phyloP scores from a whole-genome alignment of 169 alveolate species.

The Eimeria acervulina region DNA sequence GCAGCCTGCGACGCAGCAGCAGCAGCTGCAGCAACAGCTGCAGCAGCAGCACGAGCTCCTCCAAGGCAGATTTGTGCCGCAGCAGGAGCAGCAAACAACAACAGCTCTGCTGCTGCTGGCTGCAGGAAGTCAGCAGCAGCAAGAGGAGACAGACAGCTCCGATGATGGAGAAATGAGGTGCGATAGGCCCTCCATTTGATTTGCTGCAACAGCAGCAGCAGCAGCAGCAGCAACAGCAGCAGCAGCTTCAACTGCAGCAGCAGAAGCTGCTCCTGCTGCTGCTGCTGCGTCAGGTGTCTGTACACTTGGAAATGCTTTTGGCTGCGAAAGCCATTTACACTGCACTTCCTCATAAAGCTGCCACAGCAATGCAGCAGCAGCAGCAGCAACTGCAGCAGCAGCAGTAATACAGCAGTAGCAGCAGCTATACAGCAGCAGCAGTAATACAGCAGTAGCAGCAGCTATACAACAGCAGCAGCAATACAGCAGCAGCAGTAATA shows the following conservation, averaged over 20 bases:
- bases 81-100: background rate
- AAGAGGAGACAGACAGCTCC: slow-evolving; percentile 37
- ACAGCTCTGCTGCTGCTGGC: background rate
- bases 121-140: background rate
- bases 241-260: slow-evolving; percentile 1
- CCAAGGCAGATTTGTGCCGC: slow-evolving; percentile 11
- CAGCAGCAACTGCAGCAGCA: too few relatives aligned
- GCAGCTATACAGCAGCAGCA: too few relatives aligned
- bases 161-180: slow-evolving; percentile 58
- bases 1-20: slow-evolving; percentile 34
- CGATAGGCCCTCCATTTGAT: slow-evolving; percentile 35
- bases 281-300: slow-evolving; percentile 28
- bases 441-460: too few relatives aligned
- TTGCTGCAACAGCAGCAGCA: background rate
- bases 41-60: slow-evolving; percentile 54
- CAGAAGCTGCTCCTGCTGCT: background rate
- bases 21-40: background rate
- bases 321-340: background rate
- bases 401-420: too few relatives aligned
- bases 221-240: background rate
- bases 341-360: background rate
- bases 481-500: too few relatives aligned
- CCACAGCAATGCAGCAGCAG: too few relatives aligned
- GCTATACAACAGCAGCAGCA: too few relatives aligned
- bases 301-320: background rate